Percentiles rank a stretch among this genome's conserved stretches.
Conservation (phyloP, 2,329 filamentous ascomycete species). For the Diaporthe ampelina region DNA sequence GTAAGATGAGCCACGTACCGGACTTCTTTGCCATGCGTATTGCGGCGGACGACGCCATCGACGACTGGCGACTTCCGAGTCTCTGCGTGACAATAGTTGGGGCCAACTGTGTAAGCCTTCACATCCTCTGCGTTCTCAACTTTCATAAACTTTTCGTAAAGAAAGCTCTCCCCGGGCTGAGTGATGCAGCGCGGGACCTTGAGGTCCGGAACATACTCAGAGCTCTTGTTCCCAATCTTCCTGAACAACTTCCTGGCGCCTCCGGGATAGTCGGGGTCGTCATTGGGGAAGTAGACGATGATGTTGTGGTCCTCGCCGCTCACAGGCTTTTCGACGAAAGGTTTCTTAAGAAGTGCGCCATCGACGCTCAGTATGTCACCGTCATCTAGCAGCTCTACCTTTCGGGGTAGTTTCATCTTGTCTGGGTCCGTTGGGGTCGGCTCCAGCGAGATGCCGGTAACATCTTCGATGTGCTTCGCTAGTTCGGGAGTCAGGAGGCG, state of each 20-base stretch:
- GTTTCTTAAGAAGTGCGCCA: constrained; percentile 84
- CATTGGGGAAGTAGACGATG: constrained; percentile 94
- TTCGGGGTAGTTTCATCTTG: constrained; percentile 70
- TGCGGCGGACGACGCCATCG: constrained; percentile 93
- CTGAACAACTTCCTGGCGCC: constrained; percentile 93
- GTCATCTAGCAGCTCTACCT: constrained; percentile 89
- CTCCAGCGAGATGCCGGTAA: constrained; percentile 82
- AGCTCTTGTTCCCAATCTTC: constrained; percentile 99
- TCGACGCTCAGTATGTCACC: constrained; percentile 91
- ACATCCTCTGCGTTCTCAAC: constrained; percentile 98
- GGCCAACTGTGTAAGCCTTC: constrained; percentile 97
- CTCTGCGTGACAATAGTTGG: constrained; percentile 94
- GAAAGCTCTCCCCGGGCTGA: constrained; percentile 85
- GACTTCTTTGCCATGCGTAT: constrained; percentile 97
- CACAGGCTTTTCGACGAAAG: constrained; percentile 98
- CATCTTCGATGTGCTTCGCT: constrained; percentile 82
- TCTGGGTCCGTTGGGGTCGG: constrained; percentile 76
- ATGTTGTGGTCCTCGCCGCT: constrained; percentile 99
- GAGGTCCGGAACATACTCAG: constrained; percentile 87
- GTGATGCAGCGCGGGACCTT: constrained; percentile 83
- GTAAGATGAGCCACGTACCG: constrained; percentile 92
- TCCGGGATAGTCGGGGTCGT: constrained; percentile 75
- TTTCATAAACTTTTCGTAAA: constrained; percentile 97
- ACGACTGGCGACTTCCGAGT: constrained; percentile 98
- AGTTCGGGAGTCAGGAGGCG: constrained; percentile 83